Conservation (phyloP, 257 asterid genomes). For the Verbascum thapsus region DNA sequence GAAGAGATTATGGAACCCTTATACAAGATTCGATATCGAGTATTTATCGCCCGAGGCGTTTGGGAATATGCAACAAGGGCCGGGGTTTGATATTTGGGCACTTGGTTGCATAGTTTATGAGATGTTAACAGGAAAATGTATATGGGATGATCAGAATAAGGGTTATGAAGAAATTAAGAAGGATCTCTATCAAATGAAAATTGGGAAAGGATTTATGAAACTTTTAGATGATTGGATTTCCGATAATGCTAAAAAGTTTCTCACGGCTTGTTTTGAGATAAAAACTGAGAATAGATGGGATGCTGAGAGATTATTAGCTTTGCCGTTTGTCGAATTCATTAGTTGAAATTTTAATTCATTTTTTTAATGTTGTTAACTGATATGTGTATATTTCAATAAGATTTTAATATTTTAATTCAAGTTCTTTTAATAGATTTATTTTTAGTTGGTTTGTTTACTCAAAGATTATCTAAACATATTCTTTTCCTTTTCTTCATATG, state of each 20-base stretch:
- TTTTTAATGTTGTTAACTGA: too few species aligned
- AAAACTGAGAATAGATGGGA: conserved; percentile 1
- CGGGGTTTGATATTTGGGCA: neutral
- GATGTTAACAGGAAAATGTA: neutral
- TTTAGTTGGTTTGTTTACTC: too few species aligned
- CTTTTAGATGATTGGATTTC: neutral
- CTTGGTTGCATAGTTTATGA: conserved; percentile 8
- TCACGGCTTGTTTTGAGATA: neutral
- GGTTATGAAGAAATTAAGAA: neutral
- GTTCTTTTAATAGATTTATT: too few species aligned
- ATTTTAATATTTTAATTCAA: too few species aligned
- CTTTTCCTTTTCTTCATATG: too few species aligned
- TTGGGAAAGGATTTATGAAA: neutral
- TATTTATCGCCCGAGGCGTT: conserved; percentile 8
- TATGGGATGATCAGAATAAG: neutral
- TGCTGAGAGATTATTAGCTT: neutral
- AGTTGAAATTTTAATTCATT: neutral
- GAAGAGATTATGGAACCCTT: conserved; percentile 7
- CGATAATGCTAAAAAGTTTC: neutral
- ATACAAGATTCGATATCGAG: neutral
- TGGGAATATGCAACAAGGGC: neutral
- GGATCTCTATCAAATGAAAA: conserved; percentile 3
- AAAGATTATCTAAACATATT: too few species aligned
- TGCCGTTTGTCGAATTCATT: neutral
- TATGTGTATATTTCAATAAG: too few species aligned